Base-by-base conservation (phyloP, 106 monocot species). In the Platanthera zijinensis region DNA sequence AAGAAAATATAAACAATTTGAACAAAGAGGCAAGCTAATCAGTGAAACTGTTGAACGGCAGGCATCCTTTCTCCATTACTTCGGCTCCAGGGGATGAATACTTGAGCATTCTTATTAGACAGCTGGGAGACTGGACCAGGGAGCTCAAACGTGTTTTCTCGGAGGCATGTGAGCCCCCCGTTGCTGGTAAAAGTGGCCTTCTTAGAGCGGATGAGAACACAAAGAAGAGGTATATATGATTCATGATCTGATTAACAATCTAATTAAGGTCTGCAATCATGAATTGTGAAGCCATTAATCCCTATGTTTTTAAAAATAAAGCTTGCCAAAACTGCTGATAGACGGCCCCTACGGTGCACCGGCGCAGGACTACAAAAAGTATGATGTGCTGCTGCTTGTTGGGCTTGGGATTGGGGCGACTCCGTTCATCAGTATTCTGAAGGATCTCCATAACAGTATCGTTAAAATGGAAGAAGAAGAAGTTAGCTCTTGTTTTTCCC, bases 351-450 rank as follows among this genome's bases (percentile, higher is more conserved):
- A 95, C 50, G 95, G 95, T 52, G 87, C 95, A 50, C 89, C 95
- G 0, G 92, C 95, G 52, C 95, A 95, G 81, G 92, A 95, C 72
- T 92, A 95, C 78, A 90, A 70, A 51, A 95, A 95, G 48, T 95
- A 95, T 57, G 95, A 95, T 72, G 90, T 95, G 22, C 76, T 95
- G 13, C 73, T 95, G 39, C 95, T 95, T 19, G 90, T 89, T 28
- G 95, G 95, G 8, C 89, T 95, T 12, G 95, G 95, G 69, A 95
- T 95, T 48, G 95, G 95, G 51, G 95, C 95, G n/a, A 95, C 95
- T 25, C 95, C 95, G n/a, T 95, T 95, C 82, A 90, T 95, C 69
- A 95, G 95, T 70, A 95, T 95, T 82, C 45, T 95, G 59, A 95
- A 92, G 74, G 95, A 95, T 86, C 79, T 95, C 61, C 84, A 92